Evolutionary conservation across 176 grass and related monocot species (phyloP).

Genomic region (Ananas comosus): DNA sequence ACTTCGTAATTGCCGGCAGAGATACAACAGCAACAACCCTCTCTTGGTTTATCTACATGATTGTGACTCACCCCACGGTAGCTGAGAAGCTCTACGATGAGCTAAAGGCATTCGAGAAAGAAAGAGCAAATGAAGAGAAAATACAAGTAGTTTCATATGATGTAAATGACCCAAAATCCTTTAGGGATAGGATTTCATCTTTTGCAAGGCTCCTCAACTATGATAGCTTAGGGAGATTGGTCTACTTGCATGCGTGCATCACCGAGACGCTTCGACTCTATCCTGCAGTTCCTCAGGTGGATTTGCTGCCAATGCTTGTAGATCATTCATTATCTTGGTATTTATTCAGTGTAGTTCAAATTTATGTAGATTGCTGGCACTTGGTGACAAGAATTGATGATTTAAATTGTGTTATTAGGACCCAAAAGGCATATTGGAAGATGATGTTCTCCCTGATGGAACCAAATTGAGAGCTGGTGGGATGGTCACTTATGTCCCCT

Average conservation of each 20-base stretch:
- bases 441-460: slow-evolving; percentile 90
- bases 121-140: slow-evolving; percentile 55
- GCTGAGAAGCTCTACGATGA: slow-evolving; percentile 62
- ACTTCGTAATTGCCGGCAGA: slow-evolving; percentile 84
- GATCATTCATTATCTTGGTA: not conserved
- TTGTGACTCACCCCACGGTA: slow-evolving; percentile 50
- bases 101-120: slow-evolving; percentile 58
- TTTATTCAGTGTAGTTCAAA: not conserved
- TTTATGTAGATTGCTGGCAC: not conserved
- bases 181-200: slow-evolving; percentile 36
- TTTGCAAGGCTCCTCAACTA: slow-evolving; percentile 69
- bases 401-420: slow-evolving; percentile 36
- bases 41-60: slow-evolving; percentile 94
- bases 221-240: slow-evolving; percentile 62
- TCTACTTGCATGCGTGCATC: slow-evolving; percentile 84
- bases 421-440: slow-evolving; percentile 73
- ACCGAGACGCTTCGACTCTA: slow-evolving; percentile 87
- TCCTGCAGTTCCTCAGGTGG: slow-evolving; percentile 76
- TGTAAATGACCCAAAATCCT: slow-evolving; percentile 14
- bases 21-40: slow-evolving; percentile 91
- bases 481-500: slow-evolving; percentile 91
- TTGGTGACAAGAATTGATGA: not conserved
- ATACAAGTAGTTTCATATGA: slow-evolving; percentile 26
- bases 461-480: slow-evolving; percentile 71
- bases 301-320: not conserved